Base-by-base conservation (phyloP, 116 monocot species). In the Thalassia testudinum region DNA sequence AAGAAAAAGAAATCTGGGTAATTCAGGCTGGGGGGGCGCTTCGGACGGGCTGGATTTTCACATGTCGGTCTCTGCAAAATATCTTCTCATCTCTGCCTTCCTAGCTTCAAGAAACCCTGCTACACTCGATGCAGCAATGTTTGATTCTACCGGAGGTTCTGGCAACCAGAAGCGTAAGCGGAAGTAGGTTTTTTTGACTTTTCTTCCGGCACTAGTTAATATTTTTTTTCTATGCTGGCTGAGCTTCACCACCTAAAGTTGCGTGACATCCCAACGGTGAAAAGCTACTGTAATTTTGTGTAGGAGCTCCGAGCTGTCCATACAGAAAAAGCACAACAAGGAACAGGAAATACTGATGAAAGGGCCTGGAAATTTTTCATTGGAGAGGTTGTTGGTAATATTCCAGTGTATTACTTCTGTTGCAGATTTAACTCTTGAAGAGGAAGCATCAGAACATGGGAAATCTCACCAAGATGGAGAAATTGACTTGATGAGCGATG, bases 71-170 rank as follows among this genome's bases (percentile, higher is more conserved):
- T 97, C 89, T 42, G 56, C 77, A 1, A 97, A 85, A 44, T 97
- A 82, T 60, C 85, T 97, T 52, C 81, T 97, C 51, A 26, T 97
- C 15, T 97, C 97, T 53, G 81, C 89, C 21, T 97, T 89, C 65
- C 73, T 97, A 43, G 79, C 89, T 66, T 88, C 89, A 15, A 78
- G 85, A 48, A 97, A 97, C 57, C 89, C 95, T 37, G 79, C 89
- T 27, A 97, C 95, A 6, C 82, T 88, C 62, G 95, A 97, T 79
- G 85, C 85, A 24, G 47, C 85, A 21, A 61, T 97, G 24, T 97
- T 97, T 50, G 95, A 97, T 58, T 74, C 85, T 12, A 81, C 74
- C 14, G 95, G 88, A 49, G 74, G 78, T 20, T 74, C 67, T n/a
- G 56, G 49, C 54, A 80, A 68, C 37, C 70, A 61, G 11, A 89